Evolutionary conservation across 2,329 filamentous ascomycete species (phyloP), one percentile per base, ranked within the genome.

Genomic region (Fusarium lateritium): DNA sequence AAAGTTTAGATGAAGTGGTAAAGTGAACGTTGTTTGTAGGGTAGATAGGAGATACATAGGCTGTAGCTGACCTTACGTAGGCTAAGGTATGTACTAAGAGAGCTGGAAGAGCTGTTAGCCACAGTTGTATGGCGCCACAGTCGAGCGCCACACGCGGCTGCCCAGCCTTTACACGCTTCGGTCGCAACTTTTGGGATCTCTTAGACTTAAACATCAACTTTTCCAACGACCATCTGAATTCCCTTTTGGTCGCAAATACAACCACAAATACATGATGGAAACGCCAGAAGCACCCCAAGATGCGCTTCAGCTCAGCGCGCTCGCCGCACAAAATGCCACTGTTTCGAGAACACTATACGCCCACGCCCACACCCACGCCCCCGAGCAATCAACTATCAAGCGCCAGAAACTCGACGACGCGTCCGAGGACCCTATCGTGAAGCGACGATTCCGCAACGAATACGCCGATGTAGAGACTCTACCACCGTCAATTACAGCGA

Each of bases 381-480:
- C 69, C 21, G 73, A 73, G 36, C 70, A 59, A 57, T 69, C 68
- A 39, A 67, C 71, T 40, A 63, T 67, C 56, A 83, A 83, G 69
- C 80, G 81, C 56, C 79, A 79, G 67, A 81, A 80, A 71, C 70
- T 77, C 69, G 76, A 80, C 65, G 76, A 78, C 71, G 74, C 73
- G 60, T 72, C 72, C 65, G 74, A 78, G 56, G 79, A 80, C 46
- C 71, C 76, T 50, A 66, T 76, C 55, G 67, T 79, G 67, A 79
- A 80, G 72, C 76, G 74, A 55, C 88, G 91, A 47, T 89, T 92
- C 76, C 85, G 85, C 54, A 84, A 84, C 75, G 94, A 98, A 82
- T 98, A 97, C 79, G 87, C 90, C 72, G 84, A 90, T 75, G 91
- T 96, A 22, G 88, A 89, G 76, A 91, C 92, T 66, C 85, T 98